These are phyloP conservation scores for Penicillium pulvis DNA, from an alignment of 495 filamentous ascomycete species.

Conservation along the genomic window DNA sequence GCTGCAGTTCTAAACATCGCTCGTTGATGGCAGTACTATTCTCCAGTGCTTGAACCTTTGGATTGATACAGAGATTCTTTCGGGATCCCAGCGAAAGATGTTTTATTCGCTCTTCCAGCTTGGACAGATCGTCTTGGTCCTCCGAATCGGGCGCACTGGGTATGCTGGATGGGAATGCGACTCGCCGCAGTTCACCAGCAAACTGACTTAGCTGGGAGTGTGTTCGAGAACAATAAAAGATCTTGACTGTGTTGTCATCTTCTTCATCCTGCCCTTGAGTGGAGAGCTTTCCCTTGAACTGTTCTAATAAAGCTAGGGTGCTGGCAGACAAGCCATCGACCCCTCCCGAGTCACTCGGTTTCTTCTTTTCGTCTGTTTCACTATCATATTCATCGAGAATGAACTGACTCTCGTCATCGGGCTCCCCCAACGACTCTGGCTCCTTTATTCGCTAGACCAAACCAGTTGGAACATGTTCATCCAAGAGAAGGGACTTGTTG, in stretches of 20 bases:
- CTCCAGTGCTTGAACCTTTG: constrained; percentile 69
- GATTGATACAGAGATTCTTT: constrained; percentile 92
- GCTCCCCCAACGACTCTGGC: constrained; percentile 28
- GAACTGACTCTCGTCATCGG: constrained; percentile 71
- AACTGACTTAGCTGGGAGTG: constrained; percentile 96
- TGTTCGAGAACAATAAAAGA: constrained; percentile 93
- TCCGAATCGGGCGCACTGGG: constrained; percentile 33
- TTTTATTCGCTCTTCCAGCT: constrained; percentile 67
- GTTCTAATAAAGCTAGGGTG: constrained; percentile 44
- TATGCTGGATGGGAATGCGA: constrained; percentile 68
- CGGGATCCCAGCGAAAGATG: constrained; percentile 87
- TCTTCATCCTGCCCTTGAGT: constrained; percentile 48
- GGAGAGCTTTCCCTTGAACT: constrained; percentile 38
- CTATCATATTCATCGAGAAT: constrained; percentile 80
- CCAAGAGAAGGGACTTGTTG: background rate
- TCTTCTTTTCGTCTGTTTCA: constrained; percentile 49
- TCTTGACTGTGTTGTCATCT: constrained; percentile 66
- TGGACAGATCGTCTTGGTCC: constrained; percentile 27
- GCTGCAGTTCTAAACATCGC: constrained; percentile 88
- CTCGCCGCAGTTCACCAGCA: constrained; percentile 83
- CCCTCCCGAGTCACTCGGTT: constrained; percentile 21
- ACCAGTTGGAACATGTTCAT: constrained; percentile 1
- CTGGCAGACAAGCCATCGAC: constrained; percentile 45
- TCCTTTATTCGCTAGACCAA: constrained; percentile 35
- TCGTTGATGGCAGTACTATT: constrained; percentile 89